Evolutionary conservation across 2,329 filamentous ascomycete genomes (phyloP), one percentile per base, ranked within the genome.

Genomic region (Colletotrichum chrysophilum): DNA sequence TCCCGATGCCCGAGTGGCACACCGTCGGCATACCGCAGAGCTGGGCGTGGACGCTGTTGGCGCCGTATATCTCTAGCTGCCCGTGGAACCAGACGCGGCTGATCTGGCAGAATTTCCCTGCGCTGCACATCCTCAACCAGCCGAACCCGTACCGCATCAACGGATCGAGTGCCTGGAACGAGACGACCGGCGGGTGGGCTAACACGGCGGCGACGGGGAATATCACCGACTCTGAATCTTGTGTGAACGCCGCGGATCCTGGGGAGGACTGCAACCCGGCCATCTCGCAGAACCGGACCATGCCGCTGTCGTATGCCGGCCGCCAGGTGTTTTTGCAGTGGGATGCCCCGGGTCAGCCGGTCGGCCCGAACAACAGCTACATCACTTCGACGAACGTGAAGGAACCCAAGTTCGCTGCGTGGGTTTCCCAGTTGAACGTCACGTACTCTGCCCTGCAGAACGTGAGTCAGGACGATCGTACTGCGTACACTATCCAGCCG

Each of bases 291-390:
- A 96, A 96, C 87, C 90, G 93, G 61, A 92, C 89, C 13, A 89
- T 90, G 66, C 94, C 94, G 0, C 90, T 97, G 0, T 94, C 93
- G 0, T 95, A 93, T 82, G 90, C 95, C 0, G 95, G 95, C 1
- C 93, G 93, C 28, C 86, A 92, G 79, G 91, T 97, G 3, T 91
- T 91, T 80, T 85, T 97, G 8, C 82, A 88, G 58, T 97, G 95
- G 95, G 94, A 97, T 30, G 84, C 82, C 0, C 93, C 94, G 0
- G 94, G 94, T 0, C 84, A 90, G 78, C 79, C 89, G 0, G 89
- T 96, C 4, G 95, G 95, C 0, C 95, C 95, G 1, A 96, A 97
- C 84, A 95, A 95, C 86, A 94, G 91, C 81, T 97, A 97, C 82
- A 85, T 95, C 65, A 96, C 95, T 0, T 83, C 84, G 4, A 91